These are phyloP conservation scores for Hortaea sp. DNA, from an alignment of 2,329 filamentous ascomycete genomes.

Conservation along the genomic window DNA sequence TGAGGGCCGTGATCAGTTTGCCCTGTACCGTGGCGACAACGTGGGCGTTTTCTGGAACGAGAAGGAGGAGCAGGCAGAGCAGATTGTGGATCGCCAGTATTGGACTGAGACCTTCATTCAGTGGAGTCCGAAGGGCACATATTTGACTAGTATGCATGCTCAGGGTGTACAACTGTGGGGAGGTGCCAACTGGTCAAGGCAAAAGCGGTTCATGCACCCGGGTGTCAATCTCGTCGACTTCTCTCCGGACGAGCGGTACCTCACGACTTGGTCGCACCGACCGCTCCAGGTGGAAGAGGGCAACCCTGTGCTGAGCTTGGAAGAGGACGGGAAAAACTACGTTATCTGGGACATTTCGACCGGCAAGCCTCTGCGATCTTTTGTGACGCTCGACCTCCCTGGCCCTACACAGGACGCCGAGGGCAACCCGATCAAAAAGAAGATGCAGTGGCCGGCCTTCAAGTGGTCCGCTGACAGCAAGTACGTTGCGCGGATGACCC, in stretches of 20 bases:
- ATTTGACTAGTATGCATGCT: conserved; percentile 84
- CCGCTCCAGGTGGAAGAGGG: conserved; percentile 88
- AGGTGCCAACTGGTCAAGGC: conserved; percentile 75
- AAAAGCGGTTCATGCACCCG: conserved; percentile 88
- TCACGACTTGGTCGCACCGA: conserved; percentile 93
- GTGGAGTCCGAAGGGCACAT: conserved; percentile 94
- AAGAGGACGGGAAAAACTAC: conserved; percentile 99
- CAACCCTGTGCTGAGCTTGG: conserved; percentile 61
- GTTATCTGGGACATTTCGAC: conserved; percentile 96
- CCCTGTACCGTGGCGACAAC: conserved; percentile 82
- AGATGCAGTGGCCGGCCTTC: conserved; percentile 96
- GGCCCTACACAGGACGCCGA: conserved; percentile 50
- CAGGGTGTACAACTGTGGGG: conserved; percentile 98
- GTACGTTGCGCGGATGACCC: conserved; percentile 86
- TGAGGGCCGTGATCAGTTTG: conserved; percentile 87
- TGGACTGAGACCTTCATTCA: conserved; percentile 98
- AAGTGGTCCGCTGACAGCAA: conserved; percentile 98
- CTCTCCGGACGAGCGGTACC: conserved; percentile 83
- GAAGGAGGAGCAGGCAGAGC: conserved; percentile 81
- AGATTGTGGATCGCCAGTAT: conserved; percentile 80
- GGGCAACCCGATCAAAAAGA: conserved; percentile 66
- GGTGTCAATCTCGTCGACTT: conserved; percentile 95
- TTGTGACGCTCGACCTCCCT: conserved; percentile 76
- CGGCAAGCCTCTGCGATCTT: conserved; percentile 80
- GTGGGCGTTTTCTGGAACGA: conserved; percentile 98